Conservation (phyloP, 2,329 filamentous ascomycete genomes). For the Talaromyces sp. region DNA sequence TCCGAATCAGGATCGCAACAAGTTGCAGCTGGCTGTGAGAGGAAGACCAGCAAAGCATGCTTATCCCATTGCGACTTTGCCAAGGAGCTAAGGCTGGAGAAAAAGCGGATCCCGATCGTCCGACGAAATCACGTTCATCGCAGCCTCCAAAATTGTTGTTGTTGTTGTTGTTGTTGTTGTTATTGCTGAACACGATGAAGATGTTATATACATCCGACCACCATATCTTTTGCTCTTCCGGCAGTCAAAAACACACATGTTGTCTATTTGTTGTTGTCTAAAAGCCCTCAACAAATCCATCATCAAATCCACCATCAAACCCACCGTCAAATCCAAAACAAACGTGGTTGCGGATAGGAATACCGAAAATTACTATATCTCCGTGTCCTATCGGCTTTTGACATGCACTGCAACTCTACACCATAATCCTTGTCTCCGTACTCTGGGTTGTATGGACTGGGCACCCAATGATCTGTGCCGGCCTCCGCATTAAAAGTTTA, state of each 20-base stretch:
- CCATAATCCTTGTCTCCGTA: background rate
- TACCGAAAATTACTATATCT: background rate
- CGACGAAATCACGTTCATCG: background rate
- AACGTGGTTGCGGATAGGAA: background rate
- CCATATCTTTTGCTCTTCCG: background rate
- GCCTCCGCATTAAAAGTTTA: background rate
- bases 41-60: too few species aligned
- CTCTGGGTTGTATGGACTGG: background rate
- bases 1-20: background rate
- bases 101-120: background rate
- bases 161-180: background rate
- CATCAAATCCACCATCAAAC: too few species aligned
- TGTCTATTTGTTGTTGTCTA: background rate
- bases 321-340: background rate
- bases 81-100: background rate
- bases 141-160: background rate
- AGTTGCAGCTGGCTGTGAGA: too few species aligned
- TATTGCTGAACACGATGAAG: background rate
- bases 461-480: background rate
- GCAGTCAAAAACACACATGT: background rate
- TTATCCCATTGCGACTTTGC: background rate
- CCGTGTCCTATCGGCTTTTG: background rate
- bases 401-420: constrained; percentile 1
- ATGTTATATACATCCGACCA: background rate
- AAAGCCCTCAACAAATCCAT: too few species aligned